phyloP scores from a whole-genome alignment of 2,329 filamentous ascomycete species.

The Metarhizium rileyi region DNA sequence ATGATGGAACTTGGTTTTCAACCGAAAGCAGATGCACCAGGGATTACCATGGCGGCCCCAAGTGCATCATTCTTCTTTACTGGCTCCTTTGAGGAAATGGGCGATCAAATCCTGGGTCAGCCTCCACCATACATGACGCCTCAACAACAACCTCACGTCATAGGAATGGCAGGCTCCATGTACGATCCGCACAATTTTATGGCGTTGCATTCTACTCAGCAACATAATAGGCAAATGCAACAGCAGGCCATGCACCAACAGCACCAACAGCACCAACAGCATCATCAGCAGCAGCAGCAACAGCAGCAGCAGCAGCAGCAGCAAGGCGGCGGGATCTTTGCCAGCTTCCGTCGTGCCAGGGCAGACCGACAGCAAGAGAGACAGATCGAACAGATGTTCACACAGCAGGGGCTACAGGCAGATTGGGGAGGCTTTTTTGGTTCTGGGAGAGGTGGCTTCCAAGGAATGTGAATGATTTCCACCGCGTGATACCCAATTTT shows the following conservation, averaged over 20 bases:
- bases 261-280: constrained; percentile 14
- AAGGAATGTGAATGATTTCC: constrained; percentile 29
- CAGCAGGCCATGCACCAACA: constrained; percentile 5
- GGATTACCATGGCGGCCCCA: constrained; percentile 22
- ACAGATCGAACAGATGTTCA: constrained; percentile 42
- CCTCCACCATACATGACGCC: constrained; percentile 64
- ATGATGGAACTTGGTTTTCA: constrained; percentile 49
- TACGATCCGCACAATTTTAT: constrained; percentile 34
- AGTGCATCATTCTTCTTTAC: constrained; percentile 41
- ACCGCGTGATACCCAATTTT: constrained; percentile 28
- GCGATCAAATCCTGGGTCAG: constrained; percentile 63
- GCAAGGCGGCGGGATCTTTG: constrained; percentile 20
- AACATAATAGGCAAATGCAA: constrained; percentile 9
- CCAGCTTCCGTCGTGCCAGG: constrained; percentile 15
- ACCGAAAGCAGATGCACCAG: constrained; percentile 22
- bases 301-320: constrained; percentile 12
- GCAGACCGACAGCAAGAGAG: constrained; percentile 22
- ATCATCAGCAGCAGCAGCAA: constrained; percentile 11
- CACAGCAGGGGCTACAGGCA: constrained; percentile 33
- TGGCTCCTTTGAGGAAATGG: constrained; percentile 52
- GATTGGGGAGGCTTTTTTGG: constrained; percentile 40
- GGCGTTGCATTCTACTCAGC: constrained; percentile 23
- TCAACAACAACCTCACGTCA: constrained; percentile 27
- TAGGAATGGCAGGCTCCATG: constrained; percentile 34
- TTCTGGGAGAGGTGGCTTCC: constrained; percentile 31